Evolutionary conservation across 2,329 filamentous ascomycete genomes (phyloP).

Genomic region (Beauveria rudraprayagi): DNA sequence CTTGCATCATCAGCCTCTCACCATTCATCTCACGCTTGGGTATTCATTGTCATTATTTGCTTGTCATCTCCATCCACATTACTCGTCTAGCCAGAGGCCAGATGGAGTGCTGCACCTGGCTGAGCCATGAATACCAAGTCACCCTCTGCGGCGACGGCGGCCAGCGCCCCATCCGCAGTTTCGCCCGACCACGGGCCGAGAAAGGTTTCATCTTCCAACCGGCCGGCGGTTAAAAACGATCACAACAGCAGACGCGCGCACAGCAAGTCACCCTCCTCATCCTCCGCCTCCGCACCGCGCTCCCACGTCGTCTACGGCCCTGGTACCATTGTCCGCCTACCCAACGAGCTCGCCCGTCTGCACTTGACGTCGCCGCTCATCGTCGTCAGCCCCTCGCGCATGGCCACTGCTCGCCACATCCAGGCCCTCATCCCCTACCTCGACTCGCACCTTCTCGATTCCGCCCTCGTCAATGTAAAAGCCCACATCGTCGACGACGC

Average conservation of each 20-base stretch:
- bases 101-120: constrained; percentile 3
- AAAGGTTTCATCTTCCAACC: constrained; percentile 1
- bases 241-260: neutral
- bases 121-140: constrained; percentile 4
- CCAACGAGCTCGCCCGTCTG: constrained; percentile 26
- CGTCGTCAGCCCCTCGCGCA: constrained; percentile 30
- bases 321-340: constrained; percentile 24
- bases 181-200: neutral
- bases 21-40: neutral
- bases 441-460: constrained; percentile 25
- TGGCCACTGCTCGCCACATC: constrained; percentile 25
- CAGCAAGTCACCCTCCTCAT: constrained; percentile 3
- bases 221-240: neutral
- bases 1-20: neutral
- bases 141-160: neutral
- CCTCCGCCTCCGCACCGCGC: constrained; percentile 11
- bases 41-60: neutral
- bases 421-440: constrained; percentile 27
- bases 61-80: neutral
- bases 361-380: constrained; percentile 27
- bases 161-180: neutral
- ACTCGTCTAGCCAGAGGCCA: neutral
- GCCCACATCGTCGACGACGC: constrained; percentile 22
- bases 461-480: constrained; percentile 23
- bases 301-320: constrained; percentile 29